Evolutionary conservation across 352 stramenopile genomes (phyloP).

Genomic region (Thalassiosira mediterranea): DNA sequence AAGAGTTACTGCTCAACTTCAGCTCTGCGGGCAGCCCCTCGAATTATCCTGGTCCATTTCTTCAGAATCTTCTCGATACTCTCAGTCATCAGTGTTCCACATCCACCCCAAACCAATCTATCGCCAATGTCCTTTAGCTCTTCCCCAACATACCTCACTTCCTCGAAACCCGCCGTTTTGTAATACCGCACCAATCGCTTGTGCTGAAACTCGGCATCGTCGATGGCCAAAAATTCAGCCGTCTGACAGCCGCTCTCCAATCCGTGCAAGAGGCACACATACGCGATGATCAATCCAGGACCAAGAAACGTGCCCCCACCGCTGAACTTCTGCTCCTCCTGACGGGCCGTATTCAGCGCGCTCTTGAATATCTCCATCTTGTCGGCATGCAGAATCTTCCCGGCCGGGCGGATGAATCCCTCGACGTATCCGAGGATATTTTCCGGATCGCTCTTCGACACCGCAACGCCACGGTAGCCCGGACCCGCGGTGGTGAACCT

Average conservation of each 20-base stretch:
- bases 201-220: constrained; percentile 82
- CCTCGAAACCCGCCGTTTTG: constrained; percentile 66
- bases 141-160: constrained; percentile 82
- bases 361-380: constrained; percentile 81
- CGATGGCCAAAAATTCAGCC: constrained; percentile 80
- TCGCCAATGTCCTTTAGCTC: constrained; percentile 77
- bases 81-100: constrained; percentile 77
- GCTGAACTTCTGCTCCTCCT: constrained; percentile 34
- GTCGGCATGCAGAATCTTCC: constrained; percentile 76
- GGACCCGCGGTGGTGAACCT: constrained; percentile 34
- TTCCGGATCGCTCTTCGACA: constrained; percentile 50
- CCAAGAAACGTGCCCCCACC: constrained; percentile 62
- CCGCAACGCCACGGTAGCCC: constrained; percentile 69
- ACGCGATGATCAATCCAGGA: constrained; percentile 71
- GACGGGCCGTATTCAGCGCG: constrained; percentile 46
- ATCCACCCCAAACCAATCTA: constrained; percentile 81
- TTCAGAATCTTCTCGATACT: constrained; percentile 62
- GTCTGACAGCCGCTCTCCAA: constrained; percentile 59
- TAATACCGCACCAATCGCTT: constrained; percentile 78
- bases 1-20: too few relatives aligned
- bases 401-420: constrained; percentile 69
- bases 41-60: constrained; percentile 66
- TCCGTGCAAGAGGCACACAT: constrained; percentile 68
- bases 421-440: constrained; percentile 78
- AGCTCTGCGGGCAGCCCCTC: constrained; percentile 3